Percentiles rank a stretch among this genome's conserved stretches.
Evolutionary conservation across 2,329 filamentous ascomycete species (phyloP).

Genomic region (Apiospora koreana): DNA sequence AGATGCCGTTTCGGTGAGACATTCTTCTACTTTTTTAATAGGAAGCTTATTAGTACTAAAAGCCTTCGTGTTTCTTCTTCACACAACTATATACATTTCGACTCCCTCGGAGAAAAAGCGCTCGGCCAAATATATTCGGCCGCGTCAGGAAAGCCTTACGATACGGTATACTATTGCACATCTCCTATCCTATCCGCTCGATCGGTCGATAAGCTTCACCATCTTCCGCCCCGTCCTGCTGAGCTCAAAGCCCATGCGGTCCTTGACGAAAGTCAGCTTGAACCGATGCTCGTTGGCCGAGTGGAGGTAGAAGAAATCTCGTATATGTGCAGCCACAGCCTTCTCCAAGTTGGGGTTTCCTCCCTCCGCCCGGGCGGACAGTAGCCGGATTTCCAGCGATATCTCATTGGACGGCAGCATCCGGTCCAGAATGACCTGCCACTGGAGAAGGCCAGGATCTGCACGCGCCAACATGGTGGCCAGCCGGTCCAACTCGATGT

Average conservation of each 20-base stretch:
- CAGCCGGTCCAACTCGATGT: constrained; percentile 38
- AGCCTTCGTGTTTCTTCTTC: too few species aligned
- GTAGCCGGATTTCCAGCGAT: not conserved
- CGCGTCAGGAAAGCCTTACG: too few species aligned
- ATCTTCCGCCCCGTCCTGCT: constrained; percentile 19
- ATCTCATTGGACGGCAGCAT: not conserved
- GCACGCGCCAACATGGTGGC: constrained; percentile 22
- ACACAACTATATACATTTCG: too few species aligned
- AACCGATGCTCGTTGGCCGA: constrained; percentile 16
- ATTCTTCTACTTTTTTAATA: too few species aligned
- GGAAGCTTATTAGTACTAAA: too few species aligned
- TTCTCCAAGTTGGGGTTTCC: not conserved
- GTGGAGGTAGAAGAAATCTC: constrained; percentile 10
- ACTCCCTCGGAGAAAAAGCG: not conserved
- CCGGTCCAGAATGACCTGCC: not conserved
- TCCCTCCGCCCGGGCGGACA: not conserved
- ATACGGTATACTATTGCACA: not conserved
- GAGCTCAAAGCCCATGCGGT: constrained; percentile 17
- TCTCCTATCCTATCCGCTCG: not conserved
- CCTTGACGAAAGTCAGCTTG: constrained; percentile 13
- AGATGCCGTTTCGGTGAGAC: too few species aligned
- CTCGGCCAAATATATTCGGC: too few species aligned
- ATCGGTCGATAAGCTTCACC: constrained; percentile 16
- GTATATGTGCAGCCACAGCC: not conserved
- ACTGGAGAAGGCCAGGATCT: not conserved